A percentile compares a stretch with the other conserved stretches of the same genome.
phyloP scores from a whole-genome alignment of 148 eudicot genomes.

The Cornus suecica region DNA sequence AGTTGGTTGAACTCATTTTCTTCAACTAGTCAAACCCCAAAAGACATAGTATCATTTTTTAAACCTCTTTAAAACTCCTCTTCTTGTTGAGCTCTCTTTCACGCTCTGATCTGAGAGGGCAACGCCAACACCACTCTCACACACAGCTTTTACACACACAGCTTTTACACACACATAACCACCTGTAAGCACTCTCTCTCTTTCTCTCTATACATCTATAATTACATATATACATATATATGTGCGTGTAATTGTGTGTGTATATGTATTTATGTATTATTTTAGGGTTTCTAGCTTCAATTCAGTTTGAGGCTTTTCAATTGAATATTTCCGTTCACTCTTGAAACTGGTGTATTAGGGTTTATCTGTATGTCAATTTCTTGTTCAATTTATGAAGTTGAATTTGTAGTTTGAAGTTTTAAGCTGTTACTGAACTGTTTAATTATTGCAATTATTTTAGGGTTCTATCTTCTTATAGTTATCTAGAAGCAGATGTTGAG shows the following conservation, averaged over 20 bases:
- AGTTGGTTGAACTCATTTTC: not conserved
- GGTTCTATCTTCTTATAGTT: not conserved
- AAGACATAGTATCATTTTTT: no score
- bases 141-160: no score
- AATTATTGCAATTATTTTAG: not conserved
- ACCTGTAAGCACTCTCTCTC: not conserved
- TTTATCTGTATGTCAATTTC: not conserved
- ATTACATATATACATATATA: not conserved
- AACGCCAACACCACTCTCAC: not conserved
- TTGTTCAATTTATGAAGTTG: not conserved
- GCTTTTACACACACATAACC: not conserved
- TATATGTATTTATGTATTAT: not conserved
- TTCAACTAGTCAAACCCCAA: not conserved
- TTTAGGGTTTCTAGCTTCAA: slow-evolving; percentile 4
- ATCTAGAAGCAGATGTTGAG: not conserved
- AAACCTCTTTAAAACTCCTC: not conserved
- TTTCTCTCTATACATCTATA: not conserved
- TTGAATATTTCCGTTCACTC: not conserved
- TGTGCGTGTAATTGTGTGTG: not conserved
- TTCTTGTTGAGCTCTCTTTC: not conserved
- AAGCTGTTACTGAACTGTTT: not conserved
- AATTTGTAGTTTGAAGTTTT: not conserved
- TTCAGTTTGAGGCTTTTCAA: not conserved
- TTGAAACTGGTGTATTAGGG: not conserved
- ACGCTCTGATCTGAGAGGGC: not conserved